Base-by-base conservation (phyloP, 441 rosid species). In the Capsella rubella region DNA sequence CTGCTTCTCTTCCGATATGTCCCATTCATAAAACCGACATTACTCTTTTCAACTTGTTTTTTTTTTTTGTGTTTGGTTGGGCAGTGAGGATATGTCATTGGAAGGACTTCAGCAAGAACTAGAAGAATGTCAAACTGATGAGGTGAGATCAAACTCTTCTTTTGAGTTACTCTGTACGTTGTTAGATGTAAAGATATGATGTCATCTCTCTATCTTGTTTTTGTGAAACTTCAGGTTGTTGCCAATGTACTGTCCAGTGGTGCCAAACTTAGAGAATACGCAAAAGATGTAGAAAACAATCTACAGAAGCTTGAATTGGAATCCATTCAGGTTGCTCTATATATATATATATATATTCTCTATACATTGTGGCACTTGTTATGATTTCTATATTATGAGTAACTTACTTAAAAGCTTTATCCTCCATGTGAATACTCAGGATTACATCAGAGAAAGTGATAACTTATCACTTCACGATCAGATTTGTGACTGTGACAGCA, bases 261-360 rank as follows among this genome's bases (percentile, higher is more conserved):
- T 79, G 84, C 82, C 74, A 83, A 80, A 68, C 83, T 95, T 63
- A 90, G 95, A 81, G 97, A 93, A 59, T 84, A 90, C 68, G 85
- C 99, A 25, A 95, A 93, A 82, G 97, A 94, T 13, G 99, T 95
- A n/a, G 99, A 95, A 83, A 90, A 91, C 87, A 91, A 93, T 80
- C 82, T 95, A 34, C 87, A 96, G 18, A 89, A 93, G 82, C 93
- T 90, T 64, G 95, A 93, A 80, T 80, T 91, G 80, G 99, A 95
- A 72, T 91, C 99, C 1, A 87, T 95, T 74, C 87, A 93, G 97
- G 99, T 95, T 40, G 49, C 77, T 34, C 35, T 32, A n/a, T n/a
- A n/a, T n/a, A n/a, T n/a, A 5, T 16, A 0, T 92, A 92, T 82
- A 92, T 92, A 67, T 72, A 21, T 18, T 71, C 28, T 51, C 57